Percentiles rank a stretch among this genome's conserved stretches.
phyloP scores from a whole-genome alignment of 495 filamentous ascomycete species.

The Penicillium nucicola region DNA sequence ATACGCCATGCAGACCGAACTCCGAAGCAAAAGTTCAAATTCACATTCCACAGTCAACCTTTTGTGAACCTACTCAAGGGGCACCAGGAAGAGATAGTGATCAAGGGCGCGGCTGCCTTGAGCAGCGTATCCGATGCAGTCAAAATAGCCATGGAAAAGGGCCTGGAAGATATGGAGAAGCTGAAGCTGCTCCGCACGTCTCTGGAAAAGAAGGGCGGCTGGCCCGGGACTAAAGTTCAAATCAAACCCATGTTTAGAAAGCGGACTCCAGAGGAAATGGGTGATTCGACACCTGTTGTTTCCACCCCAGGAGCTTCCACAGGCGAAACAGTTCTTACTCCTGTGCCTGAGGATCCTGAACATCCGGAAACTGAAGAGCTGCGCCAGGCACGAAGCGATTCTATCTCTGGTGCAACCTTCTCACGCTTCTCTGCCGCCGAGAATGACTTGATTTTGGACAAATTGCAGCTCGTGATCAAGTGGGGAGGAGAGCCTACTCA shows the following conservation, averaged over 20 bases:
- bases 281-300: slow-evolving; percentile 4
- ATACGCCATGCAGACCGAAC: slow-evolving; percentile 95
- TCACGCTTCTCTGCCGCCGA: slow-evolving; percentile 87
- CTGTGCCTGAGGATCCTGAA: slow-evolving; percentile 12
- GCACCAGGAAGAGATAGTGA: slow-evolving; percentile 92
- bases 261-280: slow-evolving; percentile 58
- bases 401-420: slow-evolving; percentile 79
- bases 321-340: slow-evolving; percentile 21
- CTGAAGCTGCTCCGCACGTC: slow-evolving; percentile 79
- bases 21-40: slow-evolving; percentile 98
- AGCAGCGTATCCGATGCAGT: slow-evolving; percentile 85
- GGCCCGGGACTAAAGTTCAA: slow-evolving; percentile 96
- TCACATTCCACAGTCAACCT: slow-evolving; percentile 94
- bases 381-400: slow-evolving; percentile 65
- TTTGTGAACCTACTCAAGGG: slow-evolving; percentile 93
- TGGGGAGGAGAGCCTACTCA: slow-evolving; percentile 99
- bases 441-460: slow-evolving; percentile 86
- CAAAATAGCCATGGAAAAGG: slow-evolving; percentile 68
- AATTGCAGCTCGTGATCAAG: slow-evolving; percentile 95
- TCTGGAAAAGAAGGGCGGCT: slow-evolving; percentile 84
- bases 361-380: slow-evolving; percentile 23
- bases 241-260: slow-evolving; percentile 98
- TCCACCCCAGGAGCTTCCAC: neutral
- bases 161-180: slow-evolving; percentile 81
- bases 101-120: slow-evolving; percentile 89